phyloP scores from a whole-genome alignment of 179 eudicot species.

The Actinidia arguta region DNA sequence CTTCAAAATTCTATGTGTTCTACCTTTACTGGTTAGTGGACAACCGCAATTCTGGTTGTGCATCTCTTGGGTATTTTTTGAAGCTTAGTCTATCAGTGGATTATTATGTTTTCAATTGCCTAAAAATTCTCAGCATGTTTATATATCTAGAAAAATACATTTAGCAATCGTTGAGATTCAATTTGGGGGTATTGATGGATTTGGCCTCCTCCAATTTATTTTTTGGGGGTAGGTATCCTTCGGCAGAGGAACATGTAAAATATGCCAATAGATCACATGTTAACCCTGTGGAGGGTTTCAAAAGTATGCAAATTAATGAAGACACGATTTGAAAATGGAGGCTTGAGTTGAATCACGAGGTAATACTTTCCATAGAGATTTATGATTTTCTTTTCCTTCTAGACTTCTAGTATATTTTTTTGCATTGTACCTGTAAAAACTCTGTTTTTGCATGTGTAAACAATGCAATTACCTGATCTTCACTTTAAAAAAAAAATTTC shows the following conservation, averaged over 20 bases:
- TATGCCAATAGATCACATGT: slow-evolving; percentile 70
- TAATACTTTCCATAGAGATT: too few relatives aligned
- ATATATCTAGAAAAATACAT: background rate
- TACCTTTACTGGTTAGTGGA: slow-evolving; percentile 3
- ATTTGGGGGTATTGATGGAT: background rate
- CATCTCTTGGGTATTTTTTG: background rate
- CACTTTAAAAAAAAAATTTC: too few relatives aligned
- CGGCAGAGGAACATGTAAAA: slow-evolving; percentile 75
- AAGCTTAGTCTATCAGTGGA: background rate
- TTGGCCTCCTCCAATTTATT: slow-evolving; percentile 40
- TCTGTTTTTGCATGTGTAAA: too few relatives aligned
- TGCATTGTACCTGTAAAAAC: too few relatives aligned
- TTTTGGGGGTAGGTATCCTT: slow-evolving; percentile 59
- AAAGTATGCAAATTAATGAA: slow-evolving; percentile 78
- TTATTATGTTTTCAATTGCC: background rate
- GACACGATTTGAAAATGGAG: slow-evolving; percentile 80
- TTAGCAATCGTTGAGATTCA: background rate
- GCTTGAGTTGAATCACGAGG: slow-evolving; percentile 24
- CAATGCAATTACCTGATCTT: too few relatives aligned
- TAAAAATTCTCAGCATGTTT: background rate
- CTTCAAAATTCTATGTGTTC: background rate
- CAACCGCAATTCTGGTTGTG: background rate
- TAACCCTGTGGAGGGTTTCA: slow-evolving; percentile 87
- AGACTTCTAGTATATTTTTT: too few relatives aligned
- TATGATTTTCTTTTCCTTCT: too few relatives aligned